Conservation (phyloP, 2,329 filamentous ascomycete genomes). For the Emergomyces pasteurianus region DNA sequence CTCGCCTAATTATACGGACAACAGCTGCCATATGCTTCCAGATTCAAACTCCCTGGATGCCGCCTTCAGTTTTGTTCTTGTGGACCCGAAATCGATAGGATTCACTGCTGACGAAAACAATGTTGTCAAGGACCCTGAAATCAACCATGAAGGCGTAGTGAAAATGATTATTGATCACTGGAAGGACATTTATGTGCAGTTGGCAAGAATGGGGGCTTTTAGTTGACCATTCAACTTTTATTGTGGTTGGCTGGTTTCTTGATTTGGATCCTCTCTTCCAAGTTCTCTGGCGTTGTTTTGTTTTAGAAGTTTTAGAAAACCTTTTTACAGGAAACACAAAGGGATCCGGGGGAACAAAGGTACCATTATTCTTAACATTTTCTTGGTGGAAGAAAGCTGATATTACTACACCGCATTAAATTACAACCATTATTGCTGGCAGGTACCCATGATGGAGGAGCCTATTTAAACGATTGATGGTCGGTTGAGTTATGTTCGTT, state of each 20-base stretch:
- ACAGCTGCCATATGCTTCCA: conserved; percentile 14
- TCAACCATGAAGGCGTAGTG: conserved; percentile 20
- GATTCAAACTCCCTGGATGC: conserved; percentile 19
- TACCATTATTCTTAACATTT: not conserved
- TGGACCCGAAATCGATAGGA: conserved; percentile 4
- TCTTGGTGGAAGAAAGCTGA: not conserved
- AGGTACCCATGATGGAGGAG: not conserved
- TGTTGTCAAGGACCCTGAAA: conserved; percentile 13
- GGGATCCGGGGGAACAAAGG: not conserved
- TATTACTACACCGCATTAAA: not conserved
- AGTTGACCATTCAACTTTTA: not conserved
- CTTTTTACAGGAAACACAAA: not conserved
- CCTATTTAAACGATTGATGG: not conserved
- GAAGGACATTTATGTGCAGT: conserved; percentile 23
- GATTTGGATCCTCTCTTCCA: not conserved
- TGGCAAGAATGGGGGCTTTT: conserved; percentile 19
- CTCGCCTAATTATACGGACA: conserved; percentile 9
- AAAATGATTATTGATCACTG: conserved; percentile 25
- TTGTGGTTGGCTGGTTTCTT: not conserved
- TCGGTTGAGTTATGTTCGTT: not conserved
- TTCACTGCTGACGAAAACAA: conserved; percentile 6
- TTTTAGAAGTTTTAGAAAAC: not conserved
- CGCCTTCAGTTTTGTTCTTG: conserved; percentile 24
- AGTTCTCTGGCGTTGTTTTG: not conserved
- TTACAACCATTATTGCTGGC: not conserved